A percentile compares a stretch with the other conserved stretches of the same genome.
Conservation (phyloP, 2,329 filamentous ascomycete species). For the Chrysosporium keratinophilum region DNA sequence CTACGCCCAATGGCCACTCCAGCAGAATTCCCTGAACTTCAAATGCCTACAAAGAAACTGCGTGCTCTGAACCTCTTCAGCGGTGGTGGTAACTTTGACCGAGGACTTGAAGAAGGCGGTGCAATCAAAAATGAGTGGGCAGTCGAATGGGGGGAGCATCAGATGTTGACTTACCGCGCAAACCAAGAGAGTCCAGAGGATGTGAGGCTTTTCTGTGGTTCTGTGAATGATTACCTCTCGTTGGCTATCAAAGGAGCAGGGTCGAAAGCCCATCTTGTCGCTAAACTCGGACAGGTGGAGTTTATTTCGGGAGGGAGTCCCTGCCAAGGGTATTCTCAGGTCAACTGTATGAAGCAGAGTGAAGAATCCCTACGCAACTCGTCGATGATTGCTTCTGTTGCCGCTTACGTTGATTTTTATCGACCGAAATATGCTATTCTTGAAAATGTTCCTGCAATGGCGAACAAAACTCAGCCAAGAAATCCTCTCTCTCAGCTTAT, state of each 20-base stretch:
- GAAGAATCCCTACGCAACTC: conserved; percentile 55
- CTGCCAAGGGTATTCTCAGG: conserved; percentile 61
- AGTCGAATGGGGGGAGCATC: conserved; percentile 54
- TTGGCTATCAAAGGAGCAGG: conserved; percentile 48
- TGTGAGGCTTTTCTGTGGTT: conserved; percentile 56
- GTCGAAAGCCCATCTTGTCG: conserved; percentile 38
- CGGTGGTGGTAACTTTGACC: conserved; percentile 66
- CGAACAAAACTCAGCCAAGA: conserved; percentile 40
- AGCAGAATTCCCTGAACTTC: conserved; percentile 40
- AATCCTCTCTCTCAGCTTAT: conserved; percentile 66
- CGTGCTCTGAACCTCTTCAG: conserved; percentile 63
- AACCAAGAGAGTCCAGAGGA: conserved; percentile 42
- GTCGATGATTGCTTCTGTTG: conserved; percentile 66
- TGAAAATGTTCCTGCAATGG: conserved; percentile 65
- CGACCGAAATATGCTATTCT: conserved; percentile 63
- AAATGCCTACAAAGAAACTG: conserved; percentile 32
- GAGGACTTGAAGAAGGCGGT: conserved; percentile 62
- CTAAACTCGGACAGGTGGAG: conserved; percentile 53
- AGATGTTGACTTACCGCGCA: conserved; percentile 63
- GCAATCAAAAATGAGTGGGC: conserved; percentile 55
- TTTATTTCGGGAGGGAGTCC: conserved; percentile 64
- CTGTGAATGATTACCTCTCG: conserved; percentile 57
- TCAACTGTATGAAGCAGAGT: conserved; percentile 51
- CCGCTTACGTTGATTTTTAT: conserved; percentile 63
- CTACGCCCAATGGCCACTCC: conserved; percentile 18